phyloP scores from a whole-genome alignment of 2,329 filamentous ascomycete species.

The Penicillium sp. region DNA sequence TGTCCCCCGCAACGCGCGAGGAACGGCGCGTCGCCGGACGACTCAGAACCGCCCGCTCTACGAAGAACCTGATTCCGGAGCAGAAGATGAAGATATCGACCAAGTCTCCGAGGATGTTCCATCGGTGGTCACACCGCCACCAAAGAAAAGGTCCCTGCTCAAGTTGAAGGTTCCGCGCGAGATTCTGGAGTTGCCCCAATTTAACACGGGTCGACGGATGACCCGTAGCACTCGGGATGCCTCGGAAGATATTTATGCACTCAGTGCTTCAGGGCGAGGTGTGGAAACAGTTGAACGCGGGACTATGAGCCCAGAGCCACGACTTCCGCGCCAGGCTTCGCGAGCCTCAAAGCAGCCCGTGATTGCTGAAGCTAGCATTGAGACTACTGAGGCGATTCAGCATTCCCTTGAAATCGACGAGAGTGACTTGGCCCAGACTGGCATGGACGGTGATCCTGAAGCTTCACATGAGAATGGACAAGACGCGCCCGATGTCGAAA shows the following conservation, averaged over 20 bases:
- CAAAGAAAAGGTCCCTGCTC: slow-evolving; percentile 26
- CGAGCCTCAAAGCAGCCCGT: slow-evolving; percentile 36
- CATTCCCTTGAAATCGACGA: slow-evolving; percentile 42
- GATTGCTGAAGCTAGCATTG: slow-evolving; percentile 49
- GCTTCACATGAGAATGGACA: slow-evolving; percentile 18
- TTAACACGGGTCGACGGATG: slow-evolving; percentile 44
- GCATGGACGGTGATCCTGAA: slow-evolving; percentile 29
- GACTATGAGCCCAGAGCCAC: slow-evolving; percentile 48
- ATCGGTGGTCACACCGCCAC: slow-evolving; percentile 11
- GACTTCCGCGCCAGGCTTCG: slow-evolving; percentile 19
- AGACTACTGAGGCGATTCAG: slow-evolving; percentile 34
- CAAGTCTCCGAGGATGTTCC: slow-evolving; percentile 6
- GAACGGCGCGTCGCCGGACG: slow-evolving; percentile 51
- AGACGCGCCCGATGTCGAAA: slow-evolving; percentile 31
- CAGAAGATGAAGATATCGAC: slow-evolving; percentile 21
- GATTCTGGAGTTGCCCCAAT: slow-evolving; percentile 25
- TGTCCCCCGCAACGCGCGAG: slow-evolving; percentile 52
- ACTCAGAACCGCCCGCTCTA: slow-evolving; percentile 50
- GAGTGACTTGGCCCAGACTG: slow-evolving; percentile 29
- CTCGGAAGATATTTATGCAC: slow-evolving; percentile 51
- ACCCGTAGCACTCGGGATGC: slow-evolving; percentile 56
- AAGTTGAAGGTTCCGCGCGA: slow-evolving; percentile 28
- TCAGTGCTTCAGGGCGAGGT: slow-evolving; percentile 56
- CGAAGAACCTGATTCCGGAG: slow-evolving; percentile 48
- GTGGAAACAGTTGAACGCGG: slow-evolving; percentile 50